phyloP scores from a whole-genome alignment of 169 alveolate genomes.

The Cystoisospora suis region DNA sequence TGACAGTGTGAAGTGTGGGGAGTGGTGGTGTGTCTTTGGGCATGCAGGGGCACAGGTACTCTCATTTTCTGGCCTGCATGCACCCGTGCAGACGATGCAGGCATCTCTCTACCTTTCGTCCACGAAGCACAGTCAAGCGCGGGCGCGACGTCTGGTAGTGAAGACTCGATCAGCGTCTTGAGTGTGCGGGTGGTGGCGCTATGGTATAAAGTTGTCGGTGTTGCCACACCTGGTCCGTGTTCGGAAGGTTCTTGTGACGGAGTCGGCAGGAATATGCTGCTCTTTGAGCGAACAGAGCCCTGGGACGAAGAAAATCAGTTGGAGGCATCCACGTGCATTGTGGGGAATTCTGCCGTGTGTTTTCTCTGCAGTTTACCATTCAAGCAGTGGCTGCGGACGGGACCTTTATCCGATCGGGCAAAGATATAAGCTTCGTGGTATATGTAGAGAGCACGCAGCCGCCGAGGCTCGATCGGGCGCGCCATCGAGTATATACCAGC shows the following conservation, averaged over 20 bases:
- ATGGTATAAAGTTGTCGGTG: neutral
- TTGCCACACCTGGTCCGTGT: neutral
- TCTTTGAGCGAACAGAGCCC: neutral
- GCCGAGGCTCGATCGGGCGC: neutral
- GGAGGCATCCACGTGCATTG: neutral
- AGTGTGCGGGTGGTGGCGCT: neutral
- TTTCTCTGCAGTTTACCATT: neutral
- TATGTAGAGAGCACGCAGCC: neutral
- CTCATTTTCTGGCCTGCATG: too few species aligned
- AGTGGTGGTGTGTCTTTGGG: neutral
- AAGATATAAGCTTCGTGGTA: slow-evolving; percentile 7
- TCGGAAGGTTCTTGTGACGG: neutral
- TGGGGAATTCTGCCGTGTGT: neutral
- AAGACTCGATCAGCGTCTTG: too few species aligned
- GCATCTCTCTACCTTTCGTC: too few species aligned
- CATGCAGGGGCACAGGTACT: too few species aligned
- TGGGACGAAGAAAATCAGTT: too few species aligned
- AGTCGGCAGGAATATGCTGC: neutral
- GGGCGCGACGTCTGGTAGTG: too few species aligned
- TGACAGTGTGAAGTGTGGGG: neutral
- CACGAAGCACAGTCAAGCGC: too few species aligned
- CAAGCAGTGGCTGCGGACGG: slow-evolving; percentile 36
- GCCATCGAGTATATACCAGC: neutral
- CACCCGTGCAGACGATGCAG: too few species aligned
- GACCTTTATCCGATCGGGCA: neutral